These are phyloP conservation scores for Pythium dissotocum DNA, from an alignment of 352 stramenopile species.

Conservation along the genomic window DNA sequence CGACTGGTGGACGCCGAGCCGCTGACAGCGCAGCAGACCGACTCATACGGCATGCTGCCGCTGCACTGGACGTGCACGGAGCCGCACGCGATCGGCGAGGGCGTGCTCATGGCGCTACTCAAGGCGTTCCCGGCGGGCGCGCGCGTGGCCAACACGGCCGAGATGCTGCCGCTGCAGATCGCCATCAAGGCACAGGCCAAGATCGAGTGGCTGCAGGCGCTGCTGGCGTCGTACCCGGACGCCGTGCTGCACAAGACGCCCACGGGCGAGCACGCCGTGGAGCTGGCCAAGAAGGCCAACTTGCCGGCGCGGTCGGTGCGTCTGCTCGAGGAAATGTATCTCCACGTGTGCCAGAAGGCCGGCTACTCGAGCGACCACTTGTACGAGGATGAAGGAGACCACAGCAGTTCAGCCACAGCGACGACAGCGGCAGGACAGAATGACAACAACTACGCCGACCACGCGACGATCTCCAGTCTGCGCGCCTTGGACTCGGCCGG, in stretches of 20 bases:
- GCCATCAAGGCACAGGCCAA: slow-evolving; percentile 85
- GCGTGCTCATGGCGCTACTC: slow-evolving; percentile 71
- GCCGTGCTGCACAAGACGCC: slow-evolving; percentile 77
- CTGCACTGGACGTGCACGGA: slow-evolving; percentile 89
- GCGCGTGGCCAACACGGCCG: slow-evolving; percentile 68
- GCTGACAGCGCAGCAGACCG: slow-evolving; percentile 63
- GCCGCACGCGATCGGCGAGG: slow-evolving; percentile 70
- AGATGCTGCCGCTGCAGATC: slow-evolving; percentile 88
- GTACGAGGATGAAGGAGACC: slow-evolving; percentile 38
- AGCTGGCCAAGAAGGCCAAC: slow-evolving; percentile 62
- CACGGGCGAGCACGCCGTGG: slow-evolving; percentile 71
- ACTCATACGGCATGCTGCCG: slow-evolving; percentile 88
- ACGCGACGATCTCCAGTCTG: slow-evolving; percentile 1
- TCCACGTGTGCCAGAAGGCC: slow-evolving; percentile 77
- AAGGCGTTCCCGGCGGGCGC: slow-evolving; percentile 78
- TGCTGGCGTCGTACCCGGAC: slow-evolving; percentile 81
- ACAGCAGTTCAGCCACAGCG: neutral
- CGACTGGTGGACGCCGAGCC: slow-evolving; percentile 75
- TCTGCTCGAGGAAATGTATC: slow-evolving; percentile 86
- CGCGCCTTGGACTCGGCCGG: slow-evolving; percentile 14
- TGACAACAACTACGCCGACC: neutral
- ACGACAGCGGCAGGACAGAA: neutral
- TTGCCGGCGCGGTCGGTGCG: slow-evolving; percentile 65
- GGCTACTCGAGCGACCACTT: slow-evolving; percentile 56
- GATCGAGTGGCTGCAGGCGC: slow-evolving; percentile 85